Base-by-base conservation (phyloP, 306 rosid genomes). In the Fragaria vesca region DNA sequence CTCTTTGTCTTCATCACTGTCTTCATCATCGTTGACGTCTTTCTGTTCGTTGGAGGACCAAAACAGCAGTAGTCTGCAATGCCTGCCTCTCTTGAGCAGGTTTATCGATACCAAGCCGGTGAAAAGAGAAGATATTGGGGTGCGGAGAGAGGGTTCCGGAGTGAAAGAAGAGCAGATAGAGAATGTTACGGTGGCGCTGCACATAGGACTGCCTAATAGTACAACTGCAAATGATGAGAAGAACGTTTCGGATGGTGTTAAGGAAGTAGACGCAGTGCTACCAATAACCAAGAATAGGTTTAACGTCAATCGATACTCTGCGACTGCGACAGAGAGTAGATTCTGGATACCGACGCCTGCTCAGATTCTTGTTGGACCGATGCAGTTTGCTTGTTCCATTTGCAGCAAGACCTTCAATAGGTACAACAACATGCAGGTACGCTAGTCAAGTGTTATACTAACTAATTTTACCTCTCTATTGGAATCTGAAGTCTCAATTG, bases 351-450 rank as follows among this genome's bases (percentile, higher is more conserved):
- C 99, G 65, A 91, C 97, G 36, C 92, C 97, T 8, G 89, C 99
- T 0, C 99, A 95, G 83, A 92, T 95, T 74, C 97, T 95, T 71
- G 93, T 95, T 73, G 98, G 98, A 3, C 97, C 98, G 32, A 95
- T 95, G 97, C 97, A 95, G 75, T 95, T 95, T 88, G 89, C 93
- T 86, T 95, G 97, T 84, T 87, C 95, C 79, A 95, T 95, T 28
- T 95, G 98, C 86, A 87, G 82, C 85, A 95, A 95, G 75, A 93
- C 94, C 84, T 95, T 95, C 95, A 93, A 89, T 91, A 88, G 99
- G 88, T 95, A 91, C 91, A 95, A 95, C 83, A 95, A 95, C 88
- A 95, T 95, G 99, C 99, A 95, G 99, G 98, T 93, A 38, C n/a
- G 68, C 61, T 42, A 2, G 12, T 43, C 32, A 68, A 21, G 1